phyloP scores from a whole-genome alignment of 768 basidiomycete species.

The Termitomyces sp. region DNA sequence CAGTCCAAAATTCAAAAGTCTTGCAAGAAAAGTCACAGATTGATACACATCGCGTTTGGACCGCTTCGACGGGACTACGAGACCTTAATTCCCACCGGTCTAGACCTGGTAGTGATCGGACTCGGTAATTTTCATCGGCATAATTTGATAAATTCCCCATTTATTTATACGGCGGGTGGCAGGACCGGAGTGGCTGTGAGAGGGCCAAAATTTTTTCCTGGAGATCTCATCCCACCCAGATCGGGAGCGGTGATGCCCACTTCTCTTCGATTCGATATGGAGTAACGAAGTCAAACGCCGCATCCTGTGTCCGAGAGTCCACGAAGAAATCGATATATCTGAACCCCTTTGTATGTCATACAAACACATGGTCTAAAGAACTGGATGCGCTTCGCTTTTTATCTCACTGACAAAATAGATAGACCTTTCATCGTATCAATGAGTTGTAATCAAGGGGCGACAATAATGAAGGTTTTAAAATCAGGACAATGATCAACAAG shows the following conservation, averaged over 20 bases:
- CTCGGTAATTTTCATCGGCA: slow-evolving; percentile 20
- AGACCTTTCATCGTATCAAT: not conserved
- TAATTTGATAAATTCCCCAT: slow-evolving; percentile 16
- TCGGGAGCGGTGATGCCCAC: slow-evolving; percentile 1
- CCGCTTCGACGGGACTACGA: slow-evolving; percentile 3
- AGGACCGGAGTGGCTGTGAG: slow-evolving; percentile 21
- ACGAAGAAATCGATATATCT: slow-evolving; percentile 10
- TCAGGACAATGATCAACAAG: slow-evolving; percentile 21
- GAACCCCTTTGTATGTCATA: slow-evolving; percentile 7
- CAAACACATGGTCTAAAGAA: not conserved
- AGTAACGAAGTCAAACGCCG: slow-evolving; percentile 34
- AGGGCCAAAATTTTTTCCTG: slow-evolving; percentile 6
- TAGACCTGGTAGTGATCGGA: slow-evolving; percentile 7
- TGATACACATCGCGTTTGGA: not conserved
- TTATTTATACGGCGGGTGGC: slow-evolving; percentile 22
- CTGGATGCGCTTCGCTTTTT: not conserved
- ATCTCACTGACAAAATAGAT: not conserved
- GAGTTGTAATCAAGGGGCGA: not conserved
- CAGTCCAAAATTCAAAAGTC: not conserved
- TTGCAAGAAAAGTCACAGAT: not conserved
- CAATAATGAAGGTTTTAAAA: not conserved
- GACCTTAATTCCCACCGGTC: too few relatives aligned
- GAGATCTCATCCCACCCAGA: slow-evolving; percentile 7
- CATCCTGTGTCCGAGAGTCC: slow-evolving; percentile 14
- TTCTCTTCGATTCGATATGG: slow-evolving; percentile 9